phyloP scores from a whole-genome alignment of 225 moss, liverwort and hornwort species.

The Pseudisothecium myosuroides region DNA sequence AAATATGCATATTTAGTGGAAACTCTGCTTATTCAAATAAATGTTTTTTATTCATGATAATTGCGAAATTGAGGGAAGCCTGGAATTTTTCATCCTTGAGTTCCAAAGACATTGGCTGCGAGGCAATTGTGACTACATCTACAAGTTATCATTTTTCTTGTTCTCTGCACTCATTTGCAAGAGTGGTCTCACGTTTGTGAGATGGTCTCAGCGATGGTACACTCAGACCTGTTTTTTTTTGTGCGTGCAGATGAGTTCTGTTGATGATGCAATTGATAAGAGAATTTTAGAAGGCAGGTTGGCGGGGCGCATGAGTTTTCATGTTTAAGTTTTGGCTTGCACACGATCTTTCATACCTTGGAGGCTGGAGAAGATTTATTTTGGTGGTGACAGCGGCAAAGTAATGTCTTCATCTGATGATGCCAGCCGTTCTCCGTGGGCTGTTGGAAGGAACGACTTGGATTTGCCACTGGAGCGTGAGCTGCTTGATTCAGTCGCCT shows the following conservation, averaged over 20 bases:
- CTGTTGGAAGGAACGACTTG: background rate
- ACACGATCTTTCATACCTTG: background rate
- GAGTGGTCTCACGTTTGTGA: background rate
- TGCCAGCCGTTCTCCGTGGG: background rate
- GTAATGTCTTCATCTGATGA: background rate
- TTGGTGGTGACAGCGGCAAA: background rate
- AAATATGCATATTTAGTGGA: background rate
- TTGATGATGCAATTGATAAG: conserved; percentile 97
- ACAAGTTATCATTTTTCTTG: background rate
- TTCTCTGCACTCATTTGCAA: background rate
- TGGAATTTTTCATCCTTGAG: background rate
- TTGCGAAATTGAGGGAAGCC: background rate
- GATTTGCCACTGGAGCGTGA: background rate
- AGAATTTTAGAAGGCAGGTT: conserved; percentile 82
- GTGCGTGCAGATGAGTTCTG: conserved; percentile 69
- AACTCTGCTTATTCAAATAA: background rate
- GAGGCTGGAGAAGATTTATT: background rate
- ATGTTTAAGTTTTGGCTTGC: conserved; percentile 23
- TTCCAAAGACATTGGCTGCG: background rate
- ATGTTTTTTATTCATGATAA: background rate
- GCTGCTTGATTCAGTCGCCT: background rate
- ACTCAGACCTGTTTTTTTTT: background rate
- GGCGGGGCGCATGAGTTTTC: conserved; percentile 79
- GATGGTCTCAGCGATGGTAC: background rate
- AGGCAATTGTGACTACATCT: background rate